phyloP scores from a whole-genome alignment of 345 rosid species.

The Melastoma malabathricum region DNA sequence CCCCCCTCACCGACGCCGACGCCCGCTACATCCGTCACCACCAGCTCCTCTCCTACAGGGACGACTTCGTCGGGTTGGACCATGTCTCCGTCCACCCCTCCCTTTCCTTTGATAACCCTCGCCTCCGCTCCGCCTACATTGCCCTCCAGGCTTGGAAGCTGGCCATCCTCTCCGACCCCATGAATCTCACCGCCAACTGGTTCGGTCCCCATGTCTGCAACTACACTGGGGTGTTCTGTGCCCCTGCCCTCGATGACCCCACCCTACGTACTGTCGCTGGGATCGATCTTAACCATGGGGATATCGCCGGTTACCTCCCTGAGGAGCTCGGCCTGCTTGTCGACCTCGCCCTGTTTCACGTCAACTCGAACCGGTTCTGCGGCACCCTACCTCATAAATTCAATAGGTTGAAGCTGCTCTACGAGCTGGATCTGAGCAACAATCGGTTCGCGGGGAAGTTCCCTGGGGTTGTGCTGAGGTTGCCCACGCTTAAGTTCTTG shows the following conservation, averaged over 20 bases:
- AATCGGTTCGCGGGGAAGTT: constrained; percentile 57
- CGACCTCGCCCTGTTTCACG: constrained; percentile 67
- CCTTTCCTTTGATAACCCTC: constrained; percentile 34
- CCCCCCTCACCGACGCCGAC: constrained; percentile 32
- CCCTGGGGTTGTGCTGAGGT: constrained; percentile 30
- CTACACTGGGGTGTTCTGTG: constrained; percentile 44
- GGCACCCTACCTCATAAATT: constrained; percentile 43
- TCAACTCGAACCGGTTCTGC: constrained; percentile 59
- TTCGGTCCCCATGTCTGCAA: constrained; percentile 41
- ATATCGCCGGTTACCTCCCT: constrained; percentile 64
- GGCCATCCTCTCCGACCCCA: constrained; percentile 64
- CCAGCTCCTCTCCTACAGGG: constrained; percentile 75
- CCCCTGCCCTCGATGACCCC: constrained; percentile 37
- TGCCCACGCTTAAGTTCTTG: constrained; percentile 41
- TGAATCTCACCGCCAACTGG: constrained; percentile 39
- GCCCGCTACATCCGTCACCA: constrained; percentile 48
- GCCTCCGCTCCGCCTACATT: constrained; percentile 6
- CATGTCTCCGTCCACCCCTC: constrained; percentile 44
- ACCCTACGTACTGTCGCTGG: constrained; percentile 52
- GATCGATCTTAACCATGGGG: constrained; percentile 63
- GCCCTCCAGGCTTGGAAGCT: constrained; percentile 76
- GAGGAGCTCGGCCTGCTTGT: constrained; percentile 53
- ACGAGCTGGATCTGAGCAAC: constrained; percentile 71
- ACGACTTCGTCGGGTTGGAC: constrained; percentile 74
- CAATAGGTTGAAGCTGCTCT: constrained; percentile 25